Evolutionary conservation across 2,329 filamentous ascomycete species (phyloP).

Genomic region (Raffaelea deltoideospora): DNA sequence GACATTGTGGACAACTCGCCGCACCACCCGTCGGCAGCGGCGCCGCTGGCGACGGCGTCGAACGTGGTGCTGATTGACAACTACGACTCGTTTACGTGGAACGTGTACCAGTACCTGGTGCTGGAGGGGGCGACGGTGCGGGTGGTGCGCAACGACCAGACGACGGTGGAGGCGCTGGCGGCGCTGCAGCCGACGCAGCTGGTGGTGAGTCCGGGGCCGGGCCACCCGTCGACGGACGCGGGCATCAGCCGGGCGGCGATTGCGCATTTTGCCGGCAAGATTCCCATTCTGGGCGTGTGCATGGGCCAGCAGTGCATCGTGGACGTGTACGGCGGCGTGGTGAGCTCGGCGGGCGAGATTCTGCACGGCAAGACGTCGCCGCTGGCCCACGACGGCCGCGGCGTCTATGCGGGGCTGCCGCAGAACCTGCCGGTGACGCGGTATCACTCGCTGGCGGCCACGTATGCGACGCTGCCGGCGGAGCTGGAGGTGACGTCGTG

Average conservation of each 20-base stretch:
- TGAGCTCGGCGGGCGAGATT: slow-evolving; percentile 88
- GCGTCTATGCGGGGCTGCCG: slow-evolving; percentile 72
- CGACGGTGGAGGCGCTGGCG: slow-evolving; percentile 71
- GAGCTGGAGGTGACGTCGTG: slow-evolving; percentile 84
- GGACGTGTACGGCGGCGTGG: slow-evolving; percentile 79
- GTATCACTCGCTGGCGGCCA: slow-evolving; percentile 93
- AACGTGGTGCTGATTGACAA: slow-evolving; percentile 97
- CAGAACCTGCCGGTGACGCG: slow-evolving; percentile 78
- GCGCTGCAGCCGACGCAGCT: slow-evolving; percentile 79
- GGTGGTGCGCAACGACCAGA: slow-evolving; percentile 84
- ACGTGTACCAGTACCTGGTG: slow-evolving; percentile 94
- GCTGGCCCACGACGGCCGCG: slow-evolving; percentile 75
- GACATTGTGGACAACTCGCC: slow-evolving; percentile 68
- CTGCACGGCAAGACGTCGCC: slow-evolving; percentile 94
- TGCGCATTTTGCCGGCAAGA: slow-evolving; percentile 79
- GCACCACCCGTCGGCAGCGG: slow-evolving; percentile 60
- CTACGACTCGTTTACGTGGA: slow-evolving; percentile 99
- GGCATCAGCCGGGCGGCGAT: slow-evolving; percentile 90
- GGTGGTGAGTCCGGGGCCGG: slow-evolving; percentile 87
- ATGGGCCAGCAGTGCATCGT: slow-evolving; percentile 99
- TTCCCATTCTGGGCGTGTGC: slow-evolving; percentile 92
- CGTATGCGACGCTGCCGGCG: slow-evolving; percentile 69
- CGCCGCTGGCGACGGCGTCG: slow-evolving; percentile 61
- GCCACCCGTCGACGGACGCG: slow-evolving; percentile 81
- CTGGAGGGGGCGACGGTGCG: slow-evolving; percentile 88